Conservation (phyloP, 352 stramenopile species). For the Globisporangium canariense region DNA sequence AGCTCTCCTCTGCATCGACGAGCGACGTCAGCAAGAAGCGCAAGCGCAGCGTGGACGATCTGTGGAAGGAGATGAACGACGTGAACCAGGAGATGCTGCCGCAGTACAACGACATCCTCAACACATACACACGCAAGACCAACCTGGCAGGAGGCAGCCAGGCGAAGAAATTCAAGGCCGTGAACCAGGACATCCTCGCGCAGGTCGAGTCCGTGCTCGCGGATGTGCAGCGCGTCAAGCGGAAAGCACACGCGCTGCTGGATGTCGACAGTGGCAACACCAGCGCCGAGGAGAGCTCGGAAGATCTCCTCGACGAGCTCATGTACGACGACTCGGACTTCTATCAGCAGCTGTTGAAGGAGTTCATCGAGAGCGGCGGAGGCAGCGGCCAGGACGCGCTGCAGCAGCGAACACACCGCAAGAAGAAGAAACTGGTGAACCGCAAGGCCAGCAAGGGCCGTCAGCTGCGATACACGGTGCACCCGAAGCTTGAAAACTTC, state of each 20-base stretch:
- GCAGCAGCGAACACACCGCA: slow-evolving; percentile 58
- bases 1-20: slow-evolving; percentile 29
- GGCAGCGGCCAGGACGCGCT: slow-evolving; percentile 46
- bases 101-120: slow-evolving; percentile 83
- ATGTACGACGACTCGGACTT: slow-evolving; percentile 89
- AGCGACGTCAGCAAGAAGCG: slow-evolving; percentile 49
- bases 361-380: slow-evolving; percentile 82
- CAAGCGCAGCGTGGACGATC: slow-evolving; percentile 50
- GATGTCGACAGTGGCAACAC: slow-evolving; percentile 38
- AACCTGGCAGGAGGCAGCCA: slow-evolving; percentile 58
- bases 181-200: slow-evolving; percentile 84
- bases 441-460: slow-evolving; percentile 86
- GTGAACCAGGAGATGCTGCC: slow-evolving; percentile 48
- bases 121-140: slow-evolving; percentile 74
- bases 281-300: slow-evolving; percentile 31
- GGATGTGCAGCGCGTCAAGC: slow-evolving; percentile 76
- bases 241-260: slow-evolving; percentile 71
- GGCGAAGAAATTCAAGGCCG: slow-evolving; percentile 85
- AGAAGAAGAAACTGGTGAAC: slow-evolving; percentile 88
- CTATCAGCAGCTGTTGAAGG: slow-evolving; percentile 87
- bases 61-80: slow-evolving; percentile 48
- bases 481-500: slow-evolving; percentile 88
- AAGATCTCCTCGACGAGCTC: slow-evolving; percentile 68
- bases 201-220: slow-evolving; percentile 85
- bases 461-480: slow-evolving; percentile 77